Conservation (phyloP, 768 basidiomycete genomes). For the Auricularia auricula-judae region DNA sequence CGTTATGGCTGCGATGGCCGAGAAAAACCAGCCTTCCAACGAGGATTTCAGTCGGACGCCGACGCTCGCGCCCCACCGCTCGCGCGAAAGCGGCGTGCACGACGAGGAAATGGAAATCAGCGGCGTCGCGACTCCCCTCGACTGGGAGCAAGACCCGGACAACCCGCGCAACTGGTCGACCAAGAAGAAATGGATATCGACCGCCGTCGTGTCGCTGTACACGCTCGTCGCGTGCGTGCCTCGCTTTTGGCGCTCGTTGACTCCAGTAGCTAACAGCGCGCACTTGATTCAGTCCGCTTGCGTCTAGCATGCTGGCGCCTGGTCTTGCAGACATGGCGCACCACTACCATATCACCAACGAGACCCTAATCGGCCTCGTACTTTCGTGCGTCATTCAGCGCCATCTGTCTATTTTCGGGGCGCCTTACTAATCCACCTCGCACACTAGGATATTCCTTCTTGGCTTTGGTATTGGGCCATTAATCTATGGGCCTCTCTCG, state of each 20-base stretch:
- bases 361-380: constrained; percentile 44
- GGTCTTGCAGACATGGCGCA: constrained; percentile 11
- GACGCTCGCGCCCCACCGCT: background rate
- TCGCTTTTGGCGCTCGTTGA: constrained; percentile 27
- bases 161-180: constrained; percentile 61
- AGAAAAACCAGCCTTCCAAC: background rate
- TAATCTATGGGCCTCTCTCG: constrained; percentile 8
- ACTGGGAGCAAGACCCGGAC: constrained; percentile 46
- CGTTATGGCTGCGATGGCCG: background rate
- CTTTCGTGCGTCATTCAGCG: constrained; percentile 18
- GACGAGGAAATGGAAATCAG: background rate
- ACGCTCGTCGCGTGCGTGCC: constrained; percentile 26
- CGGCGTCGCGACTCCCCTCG: background rate
- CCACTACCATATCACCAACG: constrained; percentile 30
- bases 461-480: constrained; percentile 13
- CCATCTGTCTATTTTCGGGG: background rate
- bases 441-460: constrained; percentile 45
- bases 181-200: constrained; percentile 45
- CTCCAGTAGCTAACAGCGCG: constrained; percentile 47
- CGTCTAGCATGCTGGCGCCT: constrained; percentile 62
- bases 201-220: constrained; percentile 32
- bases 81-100: background rate
- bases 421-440: background rate
- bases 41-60: background rate
- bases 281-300: constrained; percentile 22